Evolutionary conservation across 2,329 filamentous ascomycete genomes (phyloP), one percentile per base, ranked within the genome.

Genomic region (Claviceps sp.): DNA sequence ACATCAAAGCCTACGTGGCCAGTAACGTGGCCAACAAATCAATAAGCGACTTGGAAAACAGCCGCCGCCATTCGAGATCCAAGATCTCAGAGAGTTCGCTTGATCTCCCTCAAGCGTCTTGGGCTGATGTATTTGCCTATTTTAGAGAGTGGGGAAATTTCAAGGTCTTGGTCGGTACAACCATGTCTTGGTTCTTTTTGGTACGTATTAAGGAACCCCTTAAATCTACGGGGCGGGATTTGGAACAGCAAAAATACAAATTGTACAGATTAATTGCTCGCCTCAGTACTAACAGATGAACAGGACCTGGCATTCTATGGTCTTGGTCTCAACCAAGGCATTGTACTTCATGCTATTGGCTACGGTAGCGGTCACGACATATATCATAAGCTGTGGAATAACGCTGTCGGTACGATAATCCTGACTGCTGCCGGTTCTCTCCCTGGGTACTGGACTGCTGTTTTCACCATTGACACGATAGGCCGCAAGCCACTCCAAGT

Each of bases 161-260:
- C 48, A 85, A 82, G 66, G 73, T 87, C 43, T 75, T 91, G 1
- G 67, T 90, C 46, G 87, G 85, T 37, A 91, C 87, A 14, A 86
- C 86, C 1, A 71, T 85, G 47, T 89, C 85, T 0, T 91, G 87
- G 87, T 90, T 91, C 69, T 83, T 90, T 59, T 72, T 91, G 49
- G 74, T 76, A 59, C 46, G 70, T 52, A 13, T 24, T 5, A 1
- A 43, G 11, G 26, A 20, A 20, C 1, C 26, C 26, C 26, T 30
- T 4, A 30, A 30, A 30, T 30, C 8, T 9, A 9, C 26, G 8
- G 8, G 1, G 26, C 8, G 26, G 8, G 2, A 9, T 9, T 9
- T 9, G 26, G 26, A 9, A 30, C 8, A 9, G 11, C 26, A 9
- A 30, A 2, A 30, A 30, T 30, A 9, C 8, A 30, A 30, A 9